Evolutionary conservation across 108 stramenopile species (phyloP), one percentile per base, ranked within the genome.

Genomic region (Discostella pseudostelligera): DNA sequence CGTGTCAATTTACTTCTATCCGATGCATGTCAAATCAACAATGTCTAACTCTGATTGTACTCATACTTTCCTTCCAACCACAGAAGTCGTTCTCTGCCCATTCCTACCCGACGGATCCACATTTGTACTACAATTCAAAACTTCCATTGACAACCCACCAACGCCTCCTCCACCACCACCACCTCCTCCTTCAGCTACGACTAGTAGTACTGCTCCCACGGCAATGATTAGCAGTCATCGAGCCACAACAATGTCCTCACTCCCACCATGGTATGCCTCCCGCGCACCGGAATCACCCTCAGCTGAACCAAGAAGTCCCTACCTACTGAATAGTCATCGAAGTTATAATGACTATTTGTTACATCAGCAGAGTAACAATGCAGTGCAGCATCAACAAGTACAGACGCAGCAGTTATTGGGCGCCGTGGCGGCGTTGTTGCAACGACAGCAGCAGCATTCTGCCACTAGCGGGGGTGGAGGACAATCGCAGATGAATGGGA

Each of bases 81-180:
- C 80, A 91, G 92, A 93, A 78, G 83, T 89, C 12, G 86, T 93
- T 17, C 69, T 93, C 19, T 83, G 76, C 32, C 85, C 92, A 24
- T 89, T 79, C 51, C 87, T 93, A 56, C 91, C 92, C 4, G 80
- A 84, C 67, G 87, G 87, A 42, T 87, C 92, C 9, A 46, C 67
- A 11, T 86, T 93, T 56, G 39, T 86, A 8, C 67, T 93, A 39
- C 79, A 79, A 42, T 93, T 88, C 60, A 70, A 75, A 17, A 82
- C 76, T 4, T 40, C 32, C 13, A 70, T 73, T 35, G 59, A 70
- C 11, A 49, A 51, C n/a, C n/a, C n/a, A n/a, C n/a, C n/a, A n/a
- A n/a, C n/a, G n/a, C n/a, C n/a, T n/a, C n/a, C n/a, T n/a, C n/a
- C n/a, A n/a, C n/a, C n/a, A n/a, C n/a, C n/a, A 54, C 76, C 73